Base-by-base conservation (phyloP, 345 rosid genomes). In the Rhizophora apiculata region DNA sequence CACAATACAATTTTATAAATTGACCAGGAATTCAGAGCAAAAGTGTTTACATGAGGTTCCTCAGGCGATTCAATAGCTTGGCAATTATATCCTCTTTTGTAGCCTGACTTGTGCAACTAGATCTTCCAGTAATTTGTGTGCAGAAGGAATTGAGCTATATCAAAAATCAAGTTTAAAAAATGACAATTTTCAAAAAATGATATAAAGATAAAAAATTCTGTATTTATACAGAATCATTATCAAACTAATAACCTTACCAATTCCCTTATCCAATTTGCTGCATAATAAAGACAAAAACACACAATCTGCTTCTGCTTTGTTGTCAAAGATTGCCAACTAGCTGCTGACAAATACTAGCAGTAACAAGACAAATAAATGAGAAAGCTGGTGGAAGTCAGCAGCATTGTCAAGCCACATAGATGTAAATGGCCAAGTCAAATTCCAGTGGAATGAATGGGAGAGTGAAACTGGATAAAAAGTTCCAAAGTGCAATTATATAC, bases 141-240 rank as follows among this genome's bases (percentile, higher is more conserved):
- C 89, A 80, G 82, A 92, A 92, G 73, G 92, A 91, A 77, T 89
- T 92, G 56, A 92, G 90, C 97, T 91, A 68, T 75, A 78, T 37
- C 4, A n/a, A 62, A 49, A 71, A 68, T 54, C 30, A 68, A 67
- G 72, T 64, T 26, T 72, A 52, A 71, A 30, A 70, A 77, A 68
- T 9, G 55, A 68, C 5, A 75, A n/a, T 32, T 18, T 29, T 53
- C 27, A 43, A 2, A 18, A 70, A 62, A 70, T 10, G 61, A 60
- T 66, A 60, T 30, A 8, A n/a, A 49, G 27, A 65, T 30, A 49
- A 29, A 56, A 56, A 62, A 69, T 3, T 13, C 34, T 53, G 57
- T 36, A 74, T 3, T 52, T 43, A 54, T 61, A 58, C 59, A 37
- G 31, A 56, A 60, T 46, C 22, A 69, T 56, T 69, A 46, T 37